Percentiles rank a stretch among this genome's conserved stretches.
Conservation (phyloP, 2,329 filamentous ascomycete species). For the Fusarium fracticaudum region DNA sequence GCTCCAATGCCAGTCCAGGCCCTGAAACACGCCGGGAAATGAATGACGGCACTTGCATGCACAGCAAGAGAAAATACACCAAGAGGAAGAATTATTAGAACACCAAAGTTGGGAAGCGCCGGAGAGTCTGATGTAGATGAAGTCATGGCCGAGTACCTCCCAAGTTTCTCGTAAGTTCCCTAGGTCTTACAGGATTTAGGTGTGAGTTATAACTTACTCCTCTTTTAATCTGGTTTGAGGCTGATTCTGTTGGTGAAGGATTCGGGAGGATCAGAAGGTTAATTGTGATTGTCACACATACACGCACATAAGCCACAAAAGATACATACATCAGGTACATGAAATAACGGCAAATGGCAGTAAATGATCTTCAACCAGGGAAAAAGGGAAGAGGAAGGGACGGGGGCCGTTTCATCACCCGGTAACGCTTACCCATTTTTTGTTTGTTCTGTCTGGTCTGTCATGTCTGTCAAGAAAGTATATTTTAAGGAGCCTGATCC, state of each 20-base stretch:
- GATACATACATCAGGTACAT: background rate
- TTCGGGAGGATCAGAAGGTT: constrained; percentile 4
- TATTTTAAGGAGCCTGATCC: constrained; percentile 12
- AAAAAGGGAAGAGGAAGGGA: background rate
- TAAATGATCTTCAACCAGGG: background rate
- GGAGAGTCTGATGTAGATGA: constrained; percentile 11
- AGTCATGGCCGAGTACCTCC: background rate
- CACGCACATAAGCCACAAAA: background rate
- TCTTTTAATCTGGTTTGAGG: background rate
- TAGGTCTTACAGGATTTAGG: background rate
- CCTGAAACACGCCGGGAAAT: constrained; percentile 24
- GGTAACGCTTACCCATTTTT: constrained; percentile 18
- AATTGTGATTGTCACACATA: constrained; percentile 23
- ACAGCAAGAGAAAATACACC: background rate
- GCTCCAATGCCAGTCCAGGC: background rate
- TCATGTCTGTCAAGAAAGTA: background rate
- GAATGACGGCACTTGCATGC: background rate
- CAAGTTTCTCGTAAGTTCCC: background rate
- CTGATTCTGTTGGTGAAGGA: background rate
- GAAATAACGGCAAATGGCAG: background rate
- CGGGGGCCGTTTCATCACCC: constrained; percentile 16
- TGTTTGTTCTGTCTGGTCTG: constrained; percentile 7
- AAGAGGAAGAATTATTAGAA: background rate
- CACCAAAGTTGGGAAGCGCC: background rate
- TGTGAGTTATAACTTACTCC: background rate